A percentile compares a stretch with the other conserved stretches of the same genome.
phyloP scores from a whole-genome alignment of 371 early-diverging fungal genomes.

The Cokeromyces recurvatus region DNA sequence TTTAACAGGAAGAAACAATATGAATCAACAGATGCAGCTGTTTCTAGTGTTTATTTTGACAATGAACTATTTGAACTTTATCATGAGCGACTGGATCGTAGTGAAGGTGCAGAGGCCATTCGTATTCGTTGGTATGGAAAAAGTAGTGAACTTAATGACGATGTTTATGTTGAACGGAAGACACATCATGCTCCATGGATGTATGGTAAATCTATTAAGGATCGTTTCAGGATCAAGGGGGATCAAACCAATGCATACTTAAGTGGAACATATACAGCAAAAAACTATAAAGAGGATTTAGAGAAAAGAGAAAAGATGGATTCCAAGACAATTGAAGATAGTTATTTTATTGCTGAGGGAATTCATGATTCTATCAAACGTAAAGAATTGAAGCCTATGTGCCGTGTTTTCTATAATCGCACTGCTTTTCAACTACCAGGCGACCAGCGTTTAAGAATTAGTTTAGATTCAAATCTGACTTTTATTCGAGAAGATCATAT shows the following conservation, averaged over 20 bases:
- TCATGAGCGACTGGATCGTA: conserved; percentile 82
- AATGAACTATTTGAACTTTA: conserved; percentile 91
- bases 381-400: conserved; percentile 76
- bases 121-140: conserved; percentile 81
- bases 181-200: conserved; percentile 97
- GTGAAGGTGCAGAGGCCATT: conserved; percentile 90
- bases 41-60: conserved; percentile 94
- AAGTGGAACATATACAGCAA: conserved; percentile 75
- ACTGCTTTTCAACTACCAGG: conserved; percentile 99
- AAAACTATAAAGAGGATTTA: conserved; percentile 55
- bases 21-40: conserved; percentile 40
- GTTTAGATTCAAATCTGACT: conserved; percentile 95
- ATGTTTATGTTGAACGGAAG: conserved; percentile 95
- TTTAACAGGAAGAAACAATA: conserved; percentile 61
- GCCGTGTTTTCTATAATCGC: conserved; percentile 97
- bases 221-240: conserved; percentile 91
- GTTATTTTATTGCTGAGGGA: conserved; percentile 73
- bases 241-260: conserved; percentile 82
- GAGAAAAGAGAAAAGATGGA: conserved; percentile 66
- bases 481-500: conserved; percentile 96
- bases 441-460: conserved; percentile 94
- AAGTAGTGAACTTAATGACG: conserved; percentile 14
- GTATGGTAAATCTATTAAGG: conserved; percentile 89
- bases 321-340: conserved; percentile 61
- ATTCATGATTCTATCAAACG: conserved; percentile 72